Evolutionary conservation across 768 basidiomycete genomes (phyloP).

Genomic region (Pleurotus djamor): DNA sequence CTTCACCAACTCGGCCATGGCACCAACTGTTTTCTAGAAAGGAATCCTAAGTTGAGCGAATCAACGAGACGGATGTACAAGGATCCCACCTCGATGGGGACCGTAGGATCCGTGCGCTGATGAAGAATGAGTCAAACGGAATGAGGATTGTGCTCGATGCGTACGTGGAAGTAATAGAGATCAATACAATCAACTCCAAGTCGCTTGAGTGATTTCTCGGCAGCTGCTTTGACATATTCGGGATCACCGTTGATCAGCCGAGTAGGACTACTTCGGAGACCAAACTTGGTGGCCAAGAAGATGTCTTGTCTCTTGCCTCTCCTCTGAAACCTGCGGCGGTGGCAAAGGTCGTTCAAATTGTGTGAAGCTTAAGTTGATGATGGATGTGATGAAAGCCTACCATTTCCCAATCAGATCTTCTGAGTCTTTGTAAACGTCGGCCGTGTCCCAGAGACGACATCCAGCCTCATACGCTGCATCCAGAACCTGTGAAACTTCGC

Average conservation of each 20-base stretch:
- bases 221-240: constrained; percentile 33
- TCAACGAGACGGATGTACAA: not conserved
- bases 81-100: constrained; percentile 46
- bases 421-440: constrained; percentile 43
- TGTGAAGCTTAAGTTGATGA: not conserved
- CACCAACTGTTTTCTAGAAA: constrained; percentile 36
- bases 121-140: constrained; percentile 7
- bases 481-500: constrained; percentile 25
- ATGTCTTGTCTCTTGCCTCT: constrained; percentile 51
- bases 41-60: too few species aligned
- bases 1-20: constrained; percentile 53
- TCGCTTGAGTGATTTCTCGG: constrained; percentile 36
- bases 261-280: constrained; percentile 14
- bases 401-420: constrained; percentile 45
- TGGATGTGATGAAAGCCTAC: constrained; percentile 13
- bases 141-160: constrained; percentile 7
- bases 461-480: constrained; percentile 39
- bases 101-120: constrained; percentile 33
- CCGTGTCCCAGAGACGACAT: constrained; percentile 48
- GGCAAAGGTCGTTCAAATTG: not conserved
- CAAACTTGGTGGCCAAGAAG: constrained; percentile 60
- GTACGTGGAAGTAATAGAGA: constrained; percentile 42
- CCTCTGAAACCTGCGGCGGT: constrained; percentile 37
- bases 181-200: constrained; percentile 42
- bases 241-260: constrained; percentile 24